Base-by-base conservation (phyloP, 305 asterid species). In the Caryopteris hybrid region DNA sequence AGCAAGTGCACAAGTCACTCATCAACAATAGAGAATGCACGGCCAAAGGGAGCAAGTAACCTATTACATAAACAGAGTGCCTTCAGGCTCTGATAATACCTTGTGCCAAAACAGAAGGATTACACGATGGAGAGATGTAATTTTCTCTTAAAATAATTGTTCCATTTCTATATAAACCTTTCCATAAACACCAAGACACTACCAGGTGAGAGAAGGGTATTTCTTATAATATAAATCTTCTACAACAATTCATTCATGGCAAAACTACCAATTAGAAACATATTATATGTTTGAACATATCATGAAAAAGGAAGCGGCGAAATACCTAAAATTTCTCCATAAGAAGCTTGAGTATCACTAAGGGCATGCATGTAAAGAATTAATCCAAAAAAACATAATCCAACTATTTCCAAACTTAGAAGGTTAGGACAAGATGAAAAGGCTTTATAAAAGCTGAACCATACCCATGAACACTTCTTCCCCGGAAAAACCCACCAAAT, bases 401-500 rank as follows among this genome's bases (percentile, higher is more conserved):
- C 61, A 31, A 13, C 45, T 12, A 20, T 34, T 9, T n/a, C 22
- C 34, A 8, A 27, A 52, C n/a, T 36, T 36, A 20, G 16, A 21
- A 42, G 3, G 27, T 13, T 5, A 36, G 29, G 42, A 8, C 48
- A 42, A 12, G 21, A 31, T 13, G 39, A 20, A 29, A 11, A 58
- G 17, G n/a, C 54, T 64, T 48, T 36, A 38, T 14, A 50, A 25
- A 31, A 68, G 17, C 36, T 20, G 38, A 45, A 50, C 55, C 75
- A 62, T 13, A 64, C 31, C 62, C 59, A 16, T 36, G 1, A 27
- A 64, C 71, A 51, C 53, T 6, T 25, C 17, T 29, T 41, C 34
- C 41, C 80, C 27, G 27, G 22, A 55, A 60, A 36, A 39, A 13
- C 20, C 10, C 61, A 60, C 33, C 61, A 60, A 60, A 72, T 7